Base-by-base conservation (phyloP, 2,329 filamentous ascomycete genomes). In the Coniochaeta hoffmannii region DNA sequence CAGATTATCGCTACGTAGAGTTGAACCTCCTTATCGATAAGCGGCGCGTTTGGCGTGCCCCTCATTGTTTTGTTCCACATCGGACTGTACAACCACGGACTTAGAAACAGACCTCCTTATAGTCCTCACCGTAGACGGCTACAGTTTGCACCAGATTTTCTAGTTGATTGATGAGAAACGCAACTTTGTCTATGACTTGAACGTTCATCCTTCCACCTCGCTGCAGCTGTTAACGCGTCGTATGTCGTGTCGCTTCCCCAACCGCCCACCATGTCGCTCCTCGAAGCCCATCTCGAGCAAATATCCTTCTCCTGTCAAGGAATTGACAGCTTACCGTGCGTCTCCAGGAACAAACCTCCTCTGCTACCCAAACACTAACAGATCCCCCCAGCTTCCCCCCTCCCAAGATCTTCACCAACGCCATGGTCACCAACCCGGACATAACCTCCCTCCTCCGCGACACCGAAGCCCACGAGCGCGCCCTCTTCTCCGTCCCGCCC, bases 321-420 rank as follows among this genome's bases (percentile, higher is more conserved):
- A 56, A 91, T 92, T 61, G 81, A 86, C 58, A 84, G 86, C 53
- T 79, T 92, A 17, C 86, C 87, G 88, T 91, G 73, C 58, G 82
- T 65, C 11, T 24, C 15, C 35, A 14, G n/a, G n/a, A n/a, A n/a
- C n/a, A 15, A 19, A 6, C 57, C 17, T 52, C 19, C 44, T 17
- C 24, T 11, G 14, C 32, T 2, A 22, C 7, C 38, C 9, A 5
- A 34, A 4, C 8, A 19, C 31, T 34, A 19, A 51, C 24, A 31
- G n/a, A 34, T 15, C 17, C 19, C 30, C 53, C 51, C 61, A 95
- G 90, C 32, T 97, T 97, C 64, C 90, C 90, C 38, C 83, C 83
- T 1, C 90, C 93, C n/a, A 95, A 90, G 65, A 91, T 94, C 66
- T 99, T 97, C 74, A 94, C 92, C 62, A 97, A 96, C 69, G 91